These are phyloP conservation scores for Pulveroboletus frians DNA, from an alignment of 768 basidiomycete genomes.

Conservation along the genomic window DNA sequence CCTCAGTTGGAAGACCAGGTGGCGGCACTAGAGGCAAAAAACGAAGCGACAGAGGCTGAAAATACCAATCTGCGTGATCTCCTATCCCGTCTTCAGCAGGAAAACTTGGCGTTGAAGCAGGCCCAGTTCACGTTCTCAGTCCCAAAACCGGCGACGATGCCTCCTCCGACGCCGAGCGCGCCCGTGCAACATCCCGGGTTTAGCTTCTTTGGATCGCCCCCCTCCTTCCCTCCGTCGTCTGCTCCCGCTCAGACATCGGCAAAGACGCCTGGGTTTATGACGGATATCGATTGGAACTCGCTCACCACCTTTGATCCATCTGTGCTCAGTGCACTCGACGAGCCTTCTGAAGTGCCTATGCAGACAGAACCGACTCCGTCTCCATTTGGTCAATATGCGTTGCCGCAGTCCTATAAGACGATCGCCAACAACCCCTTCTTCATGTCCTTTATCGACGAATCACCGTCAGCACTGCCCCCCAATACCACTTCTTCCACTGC, in stretches of 20 bases:
- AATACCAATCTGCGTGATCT: conserved; percentile 89
- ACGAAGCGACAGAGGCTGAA: conserved; percentile 64
- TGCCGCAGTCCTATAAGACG: conserved; percentile 58
- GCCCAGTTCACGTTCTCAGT: conserved; percentile 79
- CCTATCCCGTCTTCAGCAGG: conserved; percentile 75
- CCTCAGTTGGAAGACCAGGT: conserved; percentile 86
- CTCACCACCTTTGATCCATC: conserved; percentile 66
- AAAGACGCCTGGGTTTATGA: conserved; percentile 16
- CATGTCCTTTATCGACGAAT: conserved; percentile 72
- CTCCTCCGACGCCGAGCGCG: conserved; percentile 21
- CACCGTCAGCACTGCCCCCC: conserved; percentile 22
- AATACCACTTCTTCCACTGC: conserved; percentile 15
- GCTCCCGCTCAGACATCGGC: conserved; percentile 32
- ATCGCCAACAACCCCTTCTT: conserved; percentile 81
- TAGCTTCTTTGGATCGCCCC: conserved; percentile 23
- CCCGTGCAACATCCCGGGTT: conserved; percentile 18
- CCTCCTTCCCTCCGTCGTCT: conserved; percentile 20
- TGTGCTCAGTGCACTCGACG: conserved; percentile 61
- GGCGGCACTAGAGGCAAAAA: conserved; percentile 78
- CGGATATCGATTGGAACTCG: conserved; percentile 56
- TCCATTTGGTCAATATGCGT: conserved; percentile 45
- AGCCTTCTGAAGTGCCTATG: conserved; percentile 56
- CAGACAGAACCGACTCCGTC: conserved; percentile 47
- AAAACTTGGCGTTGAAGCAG: conserved; percentile 80
- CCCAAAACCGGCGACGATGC: conserved; percentile 39